Evolutionary conservation across 1,139 yeast genomes (phyloP).

Genomic region (Kodamaea plutei): DNA sequence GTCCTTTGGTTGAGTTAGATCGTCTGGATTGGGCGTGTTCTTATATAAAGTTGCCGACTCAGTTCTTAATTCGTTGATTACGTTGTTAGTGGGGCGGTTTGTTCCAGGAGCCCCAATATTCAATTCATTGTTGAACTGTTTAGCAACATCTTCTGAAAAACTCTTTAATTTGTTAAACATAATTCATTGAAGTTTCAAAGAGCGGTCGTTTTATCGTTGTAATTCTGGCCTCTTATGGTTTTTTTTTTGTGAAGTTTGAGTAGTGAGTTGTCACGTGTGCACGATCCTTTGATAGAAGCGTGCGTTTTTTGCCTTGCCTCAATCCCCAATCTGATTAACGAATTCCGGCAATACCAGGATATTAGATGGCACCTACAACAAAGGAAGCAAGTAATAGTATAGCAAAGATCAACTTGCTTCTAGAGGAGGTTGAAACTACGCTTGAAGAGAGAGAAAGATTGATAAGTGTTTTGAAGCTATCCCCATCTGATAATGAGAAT

Average conservation of each 20-base stretch:
- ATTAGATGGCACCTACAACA: too few relatives aligned
- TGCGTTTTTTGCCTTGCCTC: too few relatives aligned
- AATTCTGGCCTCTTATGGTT: too few relatives aligned
- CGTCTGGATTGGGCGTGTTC: conserved; percentile 42
- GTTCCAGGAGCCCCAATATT: conserved; percentile 8
- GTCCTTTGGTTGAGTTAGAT: conserved; percentile 46
- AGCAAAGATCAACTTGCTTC: conserved; percentile 10
- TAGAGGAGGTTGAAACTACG: conserved; percentile 17
- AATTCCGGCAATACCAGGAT: too few relatives aligned
- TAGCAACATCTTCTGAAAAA: conserved; percentile 52
- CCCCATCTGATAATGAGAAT: conserved; percentile 53
- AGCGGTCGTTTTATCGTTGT: too few relatives aligned
- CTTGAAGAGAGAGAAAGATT: conserved; percentile 52
- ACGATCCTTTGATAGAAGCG: too few relatives aligned
- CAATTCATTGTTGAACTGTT: conserved; percentile 33
- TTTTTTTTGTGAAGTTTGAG: too few relatives aligned
- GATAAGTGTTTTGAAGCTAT: conserved; percentile 35
- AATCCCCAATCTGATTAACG: too few relatives aligned
- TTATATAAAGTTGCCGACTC: conserved; percentile 30
- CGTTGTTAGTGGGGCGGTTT: conserved; percentile 18
- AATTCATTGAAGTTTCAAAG: too few relatives aligned
- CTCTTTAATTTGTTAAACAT: conserved; percentile 67
- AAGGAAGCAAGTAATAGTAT: too few relatives aligned
- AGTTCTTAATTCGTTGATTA: conserved; percentile 30
- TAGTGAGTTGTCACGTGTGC: too few relatives aligned